Evolutionary conservation across 176 grass and related monocot genomes (phyloP).

Genomic region (maize (Zea mays)): DNA sequence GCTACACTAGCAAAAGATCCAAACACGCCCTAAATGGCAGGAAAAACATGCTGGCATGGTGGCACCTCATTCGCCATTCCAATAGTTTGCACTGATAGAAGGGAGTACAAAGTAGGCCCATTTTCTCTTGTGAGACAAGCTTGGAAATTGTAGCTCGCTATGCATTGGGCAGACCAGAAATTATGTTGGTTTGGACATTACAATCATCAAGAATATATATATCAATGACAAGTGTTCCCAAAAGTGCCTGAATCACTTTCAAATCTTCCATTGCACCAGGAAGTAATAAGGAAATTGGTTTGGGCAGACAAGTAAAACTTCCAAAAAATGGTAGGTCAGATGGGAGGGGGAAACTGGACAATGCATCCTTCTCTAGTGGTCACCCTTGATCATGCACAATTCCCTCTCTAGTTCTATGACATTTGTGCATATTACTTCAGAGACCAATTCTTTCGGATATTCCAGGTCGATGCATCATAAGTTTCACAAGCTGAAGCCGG

Average conservation of each 20-base stretch:
- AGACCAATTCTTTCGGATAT: too few species aligned
- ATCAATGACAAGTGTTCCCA: neutral
- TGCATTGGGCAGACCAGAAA: too few species aligned
- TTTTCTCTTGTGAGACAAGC: too few species aligned
- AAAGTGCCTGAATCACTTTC: neutral
- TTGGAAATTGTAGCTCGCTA: too few species aligned
- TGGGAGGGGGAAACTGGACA: neutral
- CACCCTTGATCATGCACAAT: neutral
- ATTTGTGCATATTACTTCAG: conserved; percentile 9
- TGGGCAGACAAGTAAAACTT: neutral
- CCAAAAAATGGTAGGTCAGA: neutral
- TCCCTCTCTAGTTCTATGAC: neutral
- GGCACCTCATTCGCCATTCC: neutral
- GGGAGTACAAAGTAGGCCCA: too few species aligned
- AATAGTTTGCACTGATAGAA: too few species aligned
- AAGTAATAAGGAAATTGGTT: neutral
- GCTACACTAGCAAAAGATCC: neutral
- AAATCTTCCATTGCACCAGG: neutral
- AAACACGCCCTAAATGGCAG: neutral
- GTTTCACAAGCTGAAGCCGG: neutral
- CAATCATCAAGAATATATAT: neutral
- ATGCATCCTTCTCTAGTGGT: neutral
- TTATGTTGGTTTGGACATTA: too few species aligned
- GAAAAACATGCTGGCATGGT: neutral
- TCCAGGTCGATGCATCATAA: too few species aligned